phyloP scores from a whole-genome alignment of 2,329 filamentous ascomycete species.

The Fusarium sp. region DNA sequence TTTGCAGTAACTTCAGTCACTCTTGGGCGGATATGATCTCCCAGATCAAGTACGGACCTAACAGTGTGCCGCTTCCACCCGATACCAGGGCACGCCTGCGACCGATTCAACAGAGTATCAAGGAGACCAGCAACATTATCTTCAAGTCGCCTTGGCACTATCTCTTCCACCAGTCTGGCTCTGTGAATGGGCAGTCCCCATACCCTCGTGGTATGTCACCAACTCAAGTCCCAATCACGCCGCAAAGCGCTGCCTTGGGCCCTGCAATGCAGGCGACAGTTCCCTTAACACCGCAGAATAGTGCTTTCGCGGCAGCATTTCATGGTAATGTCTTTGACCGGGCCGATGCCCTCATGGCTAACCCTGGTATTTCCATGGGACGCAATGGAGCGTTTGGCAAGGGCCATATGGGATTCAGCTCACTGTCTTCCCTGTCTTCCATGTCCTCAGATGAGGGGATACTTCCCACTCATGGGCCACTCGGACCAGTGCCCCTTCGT shows the following conservation, averaged over 20 bases:
- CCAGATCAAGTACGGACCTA: constrained; percentile 69
- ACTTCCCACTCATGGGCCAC: constrained; percentile 51
- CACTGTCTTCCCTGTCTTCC: constrained; percentile 58
- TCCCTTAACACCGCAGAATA: constrained; percentile 75
- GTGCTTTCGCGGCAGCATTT: constrained; percentile 68
- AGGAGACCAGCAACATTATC: constrained; percentile 82
- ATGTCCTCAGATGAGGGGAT: constrained; percentile 58
- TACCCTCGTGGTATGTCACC: constrained; percentile 49
- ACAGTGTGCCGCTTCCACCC: constrained; percentile 65
- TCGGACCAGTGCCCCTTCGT: constrained; percentile 52
- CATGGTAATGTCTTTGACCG: constrained; percentile 71
- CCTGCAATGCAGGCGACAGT: constrained; percentile 92
- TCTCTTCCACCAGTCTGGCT: constrained; percentile 49
- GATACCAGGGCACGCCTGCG: constrained; percentile 81
- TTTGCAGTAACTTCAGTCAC: constrained; percentile 81
- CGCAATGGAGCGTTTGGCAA: constrained; percentile 63
- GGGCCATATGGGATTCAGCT: constrained; percentile 57
- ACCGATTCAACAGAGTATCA: constrained; percentile 85
- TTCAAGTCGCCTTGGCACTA: constrained; percentile 70
- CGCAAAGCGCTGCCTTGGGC: constrained; percentile 88
- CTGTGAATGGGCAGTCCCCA: constrained; percentile 37
- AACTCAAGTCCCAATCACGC: constrained; percentile 77
- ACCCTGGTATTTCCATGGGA: constrained; percentile 69
- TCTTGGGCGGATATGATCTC: constrained; percentile 76
- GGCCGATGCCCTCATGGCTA: constrained; percentile 69